Evolutionary conservation across 1,284 basidiomycete genomes (phyloP).

Genomic region (Pseudomicrostroma phylloplanum): DNA sequence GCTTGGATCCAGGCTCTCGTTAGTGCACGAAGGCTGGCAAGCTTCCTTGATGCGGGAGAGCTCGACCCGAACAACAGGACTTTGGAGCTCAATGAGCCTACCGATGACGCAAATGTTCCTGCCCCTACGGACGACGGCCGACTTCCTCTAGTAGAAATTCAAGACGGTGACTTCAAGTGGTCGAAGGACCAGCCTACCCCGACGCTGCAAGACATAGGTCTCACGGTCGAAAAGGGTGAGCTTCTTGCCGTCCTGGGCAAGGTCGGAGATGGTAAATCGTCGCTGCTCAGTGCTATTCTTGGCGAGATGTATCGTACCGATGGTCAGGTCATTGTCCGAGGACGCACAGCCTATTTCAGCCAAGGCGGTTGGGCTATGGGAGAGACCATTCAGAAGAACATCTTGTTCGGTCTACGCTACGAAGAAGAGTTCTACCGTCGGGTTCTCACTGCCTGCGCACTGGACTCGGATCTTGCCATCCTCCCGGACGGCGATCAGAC

Average conservation of each 20-base stretch:
- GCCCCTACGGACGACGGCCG: neutral
- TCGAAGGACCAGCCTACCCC: constrained; percentile 57
- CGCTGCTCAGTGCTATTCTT: constrained; percentile 57
- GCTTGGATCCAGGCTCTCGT: constrained; percentile 65
- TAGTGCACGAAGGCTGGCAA: constrained; percentile 70
- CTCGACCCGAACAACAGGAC: constrained; percentile 64
- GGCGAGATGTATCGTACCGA: constrained; percentile 79
- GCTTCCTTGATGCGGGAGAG: constrained; percentile 72
- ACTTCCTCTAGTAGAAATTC: constrained; percentile 55
- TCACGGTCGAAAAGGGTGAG: constrained; percentile 76
- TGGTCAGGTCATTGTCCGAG: constrained; percentile 66
- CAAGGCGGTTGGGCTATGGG: constrained; percentile 73
- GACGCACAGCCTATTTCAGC: constrained; percentile 67
- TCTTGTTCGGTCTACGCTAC: constrained; percentile 75
- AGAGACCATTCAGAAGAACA: constrained; percentile 53
- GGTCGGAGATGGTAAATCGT: constrained; percentile 79
- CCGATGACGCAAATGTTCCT: constrained; percentile 8
- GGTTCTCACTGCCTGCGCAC: constrained; percentile 66
- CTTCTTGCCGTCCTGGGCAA: constrained; percentile 77
- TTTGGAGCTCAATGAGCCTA: constrained; percentile 11
- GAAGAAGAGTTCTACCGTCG: constrained; percentile 59
- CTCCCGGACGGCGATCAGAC: constrained; percentile 68
- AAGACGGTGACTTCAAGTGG: constrained; percentile 59
- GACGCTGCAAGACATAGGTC: constrained; percentile 68
- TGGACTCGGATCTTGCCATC: constrained; percentile 70